Percentiles rank a stretch among this genome's conserved stretches.
These are phyloP conservation scores for Helminthosporium solani DNA, from an alignment of 2,329 filamentous ascomycete genomes.

Conservation along the genomic window DNA sequence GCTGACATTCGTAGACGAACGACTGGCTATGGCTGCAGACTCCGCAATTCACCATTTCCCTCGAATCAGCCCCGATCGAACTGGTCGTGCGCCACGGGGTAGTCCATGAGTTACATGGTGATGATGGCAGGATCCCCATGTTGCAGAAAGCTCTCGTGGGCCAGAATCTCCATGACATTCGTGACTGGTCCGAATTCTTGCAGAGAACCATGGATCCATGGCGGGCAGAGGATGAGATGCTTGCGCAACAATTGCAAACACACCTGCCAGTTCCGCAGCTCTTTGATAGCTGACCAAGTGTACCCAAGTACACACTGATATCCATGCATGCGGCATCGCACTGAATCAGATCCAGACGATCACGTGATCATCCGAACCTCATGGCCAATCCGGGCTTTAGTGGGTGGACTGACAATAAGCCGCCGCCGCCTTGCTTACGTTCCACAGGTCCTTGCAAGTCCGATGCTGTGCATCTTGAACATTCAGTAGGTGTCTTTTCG, in stretches of 20 bases:
- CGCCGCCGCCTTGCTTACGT: too few species aligned
- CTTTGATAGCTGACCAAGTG: slow-evolving; percentile 5
- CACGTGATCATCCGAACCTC: not conserved
- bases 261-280: slow-evolving; percentile 24
- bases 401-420: too few species aligned
- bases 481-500: too few species aligned
- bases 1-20: slow-evolving; percentile 53
- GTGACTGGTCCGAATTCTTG: slow-evolving; percentile 40
- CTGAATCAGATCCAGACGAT: not conserved
- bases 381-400: too few species aligned
- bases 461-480: too few species aligned
- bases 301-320: not conserved
- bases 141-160: slow-evolving; percentile 30
- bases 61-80: slow-evolving; percentile 45
- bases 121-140: slow-evolving; percentile 2
- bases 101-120: slow-evolving; percentile 50
- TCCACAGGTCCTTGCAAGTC: too few species aligned
- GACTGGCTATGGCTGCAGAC: slow-evolving; percentile 86
- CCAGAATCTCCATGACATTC: slow-evolving; percentile 53
- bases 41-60: slow-evolving; percentile 70
- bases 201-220: slow-evolving; percentile 15
- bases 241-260: slow-evolving; percentile 22
- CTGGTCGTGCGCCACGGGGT: slow-evolving; percentile 53
- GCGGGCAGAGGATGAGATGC: slow-evolving; percentile 11
- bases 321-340: not conserved